Conservation (phyloP, 106 monocot species). For the Iris macrosiphon region DNA sequence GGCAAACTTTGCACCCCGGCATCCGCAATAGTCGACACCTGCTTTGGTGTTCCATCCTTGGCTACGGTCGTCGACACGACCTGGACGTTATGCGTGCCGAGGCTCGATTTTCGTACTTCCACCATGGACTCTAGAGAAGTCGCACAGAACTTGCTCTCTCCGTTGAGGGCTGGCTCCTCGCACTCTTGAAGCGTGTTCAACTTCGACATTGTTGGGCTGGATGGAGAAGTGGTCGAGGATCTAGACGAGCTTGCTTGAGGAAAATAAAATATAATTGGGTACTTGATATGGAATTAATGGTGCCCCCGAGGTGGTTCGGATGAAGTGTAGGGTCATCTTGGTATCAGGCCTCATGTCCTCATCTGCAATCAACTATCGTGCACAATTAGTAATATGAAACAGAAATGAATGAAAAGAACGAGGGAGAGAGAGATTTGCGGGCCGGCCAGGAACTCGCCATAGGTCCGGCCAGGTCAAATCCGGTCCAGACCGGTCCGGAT, state of each 20-base stretch:
- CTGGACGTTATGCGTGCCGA: slow-evolving; percentile 30
- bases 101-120: slow-evolving; percentile 30
- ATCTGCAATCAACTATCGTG: too few relatives aligned
- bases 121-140: slow-evolving; percentile 81
- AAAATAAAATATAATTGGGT: slow-evolving; percentile 42
- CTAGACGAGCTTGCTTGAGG: too few relatives aligned
- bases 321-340: slow-evolving; percentile 36
- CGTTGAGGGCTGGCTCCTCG: slow-evolving; percentile 21
- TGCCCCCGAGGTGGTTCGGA: slow-evolving; percentile 9
- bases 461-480: too few relatives aligned
- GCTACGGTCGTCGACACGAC: too few relatives aligned
- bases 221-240: slow-evolving; percentile 21
- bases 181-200: slow-evolving; percentile 32
- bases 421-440: too few relatives aligned
- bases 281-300: slow-evolving; percentile 24
- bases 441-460: too few relatives aligned
- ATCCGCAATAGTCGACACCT: too few relatives aligned
- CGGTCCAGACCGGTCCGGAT: too few relatives aligned
- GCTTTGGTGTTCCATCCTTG: too few relatives aligned
- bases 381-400: too few relatives aligned
- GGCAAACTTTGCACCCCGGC: too few relatives aligned
- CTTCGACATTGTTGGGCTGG: slow-evolving; percentile 22
- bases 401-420: too few relatives aligned
- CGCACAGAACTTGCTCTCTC: slow-evolving; percentile 41
- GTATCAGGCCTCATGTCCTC: slow-evolving; percentile 9